phyloP scores from a whole-genome alignment of 306 rosid species.

The Biancaea sappan region DNA sequence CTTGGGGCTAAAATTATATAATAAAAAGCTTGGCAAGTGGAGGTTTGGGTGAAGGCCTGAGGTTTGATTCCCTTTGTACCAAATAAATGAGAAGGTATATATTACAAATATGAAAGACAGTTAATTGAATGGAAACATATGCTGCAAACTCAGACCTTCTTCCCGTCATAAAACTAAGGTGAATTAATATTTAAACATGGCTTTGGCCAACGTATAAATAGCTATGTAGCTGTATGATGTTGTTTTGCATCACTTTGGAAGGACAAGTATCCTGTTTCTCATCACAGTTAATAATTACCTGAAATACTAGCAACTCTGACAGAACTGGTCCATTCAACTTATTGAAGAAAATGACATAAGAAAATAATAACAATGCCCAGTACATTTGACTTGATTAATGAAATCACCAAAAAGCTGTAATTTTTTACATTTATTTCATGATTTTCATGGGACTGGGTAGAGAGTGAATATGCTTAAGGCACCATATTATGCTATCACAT shows the following conservation, averaged over 20 bases:
- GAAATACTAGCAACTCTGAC: neutral
- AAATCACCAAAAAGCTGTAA: neutral
- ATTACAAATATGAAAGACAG: constrained; percentile 11
- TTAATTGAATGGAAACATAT: neutral
- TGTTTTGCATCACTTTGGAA: constrained; percentile 13
- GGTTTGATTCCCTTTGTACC: neutral
- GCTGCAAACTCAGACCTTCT: neutral
- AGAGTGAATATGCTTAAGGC: neutral
- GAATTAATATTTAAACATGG: constrained; percentile 5
- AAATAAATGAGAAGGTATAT: neutral
- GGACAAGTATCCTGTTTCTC: neutral
- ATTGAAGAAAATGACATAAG: neutral
- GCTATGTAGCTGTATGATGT: neutral
- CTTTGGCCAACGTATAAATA: neutral
- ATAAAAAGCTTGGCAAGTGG: neutral
- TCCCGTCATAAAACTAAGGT: neutral
- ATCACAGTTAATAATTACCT: neutral
- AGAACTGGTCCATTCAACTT: neutral
- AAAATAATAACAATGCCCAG: neutral
- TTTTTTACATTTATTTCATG: neutral
- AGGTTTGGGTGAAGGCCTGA: neutral
- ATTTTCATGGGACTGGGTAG: neutral
- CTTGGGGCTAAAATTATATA: neutral
- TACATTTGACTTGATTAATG: neutral
- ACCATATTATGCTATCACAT: neutral